Evolutionary conservation across 208 protist genomes (phyloP), one percentile per base, ranked within the genome.

Genomic region (Acanthamoeba divionensis): DNA sequence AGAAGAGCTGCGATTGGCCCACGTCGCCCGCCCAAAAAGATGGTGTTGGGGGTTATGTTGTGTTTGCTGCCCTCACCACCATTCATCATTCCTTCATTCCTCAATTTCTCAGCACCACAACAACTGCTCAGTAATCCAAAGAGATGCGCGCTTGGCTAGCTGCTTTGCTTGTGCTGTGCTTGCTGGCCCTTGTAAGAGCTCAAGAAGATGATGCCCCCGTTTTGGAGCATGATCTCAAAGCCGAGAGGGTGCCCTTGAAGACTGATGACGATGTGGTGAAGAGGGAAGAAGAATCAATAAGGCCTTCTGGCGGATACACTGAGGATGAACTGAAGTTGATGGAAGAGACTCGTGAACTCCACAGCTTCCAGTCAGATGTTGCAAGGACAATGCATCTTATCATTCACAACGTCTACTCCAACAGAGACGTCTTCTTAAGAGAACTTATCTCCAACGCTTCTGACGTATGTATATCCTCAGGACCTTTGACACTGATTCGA

Each of bases 361-460:
- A 33, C 45, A 13, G 12, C 24, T 99, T 99, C 93, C 95, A 99
- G 92, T 97, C 98, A 5, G 97, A 99, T 92, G 97, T 99, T 10
- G 97, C 95, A 45, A 97, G 98, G 93, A 96, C 99, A 93, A 96
- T 99, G 66, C 96, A 99, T 88, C 99, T 99, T 71, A 96, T 99
- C 48, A 99, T 99, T 85, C 98, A 99, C 94, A 99, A 97, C 26
- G 96, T 99, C 47, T 99, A 99, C 97, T 98, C 98, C 10, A 99
- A 99, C 94, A 98, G 97, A 63, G 98, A 99, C 60, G 98, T 99
- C 90, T 99, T 99, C 92, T 93, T 99, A 12, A 97, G 99, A 67
- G 99, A 99, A 96, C 93, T 99, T 55, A 99, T 99, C 90, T 99
- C 98, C 26, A 99, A 99, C 95, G 99, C 97, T 12, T 98, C 97